Evolutionary conservation across 163 green algal species (phyloP), one percentile per base, ranked within the genome.

Genomic region (Scenedesmus sp.): DNA sequence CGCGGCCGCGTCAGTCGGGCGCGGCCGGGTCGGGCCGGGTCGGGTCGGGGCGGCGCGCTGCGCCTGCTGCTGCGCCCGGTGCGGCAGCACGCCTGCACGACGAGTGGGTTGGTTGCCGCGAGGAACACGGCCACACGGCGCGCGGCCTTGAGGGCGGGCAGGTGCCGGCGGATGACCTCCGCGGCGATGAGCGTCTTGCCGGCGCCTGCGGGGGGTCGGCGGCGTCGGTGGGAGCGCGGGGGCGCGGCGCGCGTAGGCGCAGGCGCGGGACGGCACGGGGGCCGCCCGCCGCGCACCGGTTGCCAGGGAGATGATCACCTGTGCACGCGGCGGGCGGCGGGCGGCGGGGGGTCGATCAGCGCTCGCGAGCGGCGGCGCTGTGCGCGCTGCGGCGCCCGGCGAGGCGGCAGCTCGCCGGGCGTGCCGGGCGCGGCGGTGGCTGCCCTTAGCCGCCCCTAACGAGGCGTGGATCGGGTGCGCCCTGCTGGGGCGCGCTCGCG

Each of bases 121-220:
- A 86, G 48, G 39, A 86, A 84, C 13, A 77, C 26, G 14, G 75
- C 63, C 18, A 78, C 28, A 36, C 78, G 63, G 22, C 42, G 17
- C 15, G 15, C 4, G 1, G 47, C 47, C 33, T 45, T 60, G 4
- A 84, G 50, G 1, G 10, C 17, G 7, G 79, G 76, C 45, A 78
- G 70, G 33, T 51, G 26, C 4, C 14, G 26, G 1, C 65, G 60
- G 31, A 86, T 80, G 20, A 83, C 75, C 60, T 86, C 75, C 11
- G 65, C 75, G 26, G 81, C 81, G 53, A 84, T 84, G 18, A 65
- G 44, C 10, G 81, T 86, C 69, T 86, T 86, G 42, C 81, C 81
- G 33, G 50, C 73, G 56, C 81, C 81, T 80, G 80, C 50, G 26
- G 56, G 5, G n/a, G 18, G 53, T 1, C 60, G 10, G 14, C 33